A percentile compares a stretch with the other conserved stretches of the same genome.
These are phyloP conservation scores for Coemansia sp. DNA, from an alignment of 192 early-diverging fungal species.

Conservation along the genomic window DNA sequence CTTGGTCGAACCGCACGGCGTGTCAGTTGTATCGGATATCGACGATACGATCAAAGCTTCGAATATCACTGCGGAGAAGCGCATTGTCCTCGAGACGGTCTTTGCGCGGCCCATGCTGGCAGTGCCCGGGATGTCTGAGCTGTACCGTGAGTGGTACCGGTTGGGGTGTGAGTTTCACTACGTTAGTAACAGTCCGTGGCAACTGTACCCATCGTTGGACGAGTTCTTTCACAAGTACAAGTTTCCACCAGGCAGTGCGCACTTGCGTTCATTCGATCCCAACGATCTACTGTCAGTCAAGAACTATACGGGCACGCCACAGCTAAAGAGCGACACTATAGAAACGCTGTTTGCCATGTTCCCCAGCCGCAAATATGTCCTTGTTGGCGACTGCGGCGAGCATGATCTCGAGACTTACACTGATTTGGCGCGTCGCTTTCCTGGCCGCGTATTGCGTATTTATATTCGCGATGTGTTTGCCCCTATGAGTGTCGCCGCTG, in stretches of 20 bases:
- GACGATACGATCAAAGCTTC: conserved; percentile 95
- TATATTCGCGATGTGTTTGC: conserved; percentile 77
- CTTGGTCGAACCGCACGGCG: conserved; percentile 62
- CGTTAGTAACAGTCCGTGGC: conserved; percentile 85
- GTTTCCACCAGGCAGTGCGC: conserved; percentile 83
- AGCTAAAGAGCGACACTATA: conserved; percentile 62
- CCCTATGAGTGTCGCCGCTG: conserved; percentile 36
- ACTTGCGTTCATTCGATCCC: conserved; percentile 67
- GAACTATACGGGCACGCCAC: conserved; percentile 53
- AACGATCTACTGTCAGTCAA: conserved; percentile 65
- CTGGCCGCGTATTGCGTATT: conserved; percentile 77
- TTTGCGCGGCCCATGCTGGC: conserved; percentile 58
- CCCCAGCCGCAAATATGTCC: conserved; percentile 80
- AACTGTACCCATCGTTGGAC: conserved; percentile 71
- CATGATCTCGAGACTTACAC: conserved; percentile 85
- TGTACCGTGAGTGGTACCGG: conserved; percentile 70
- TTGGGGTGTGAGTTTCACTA: conserved; percentile 77
- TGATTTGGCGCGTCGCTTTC: conserved; percentile 62
- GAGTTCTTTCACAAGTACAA: conserved; percentile 66
- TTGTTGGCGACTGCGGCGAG: conserved; percentile 92
- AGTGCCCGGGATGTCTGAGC: conserved; percentile 79
- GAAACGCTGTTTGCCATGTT: conserved; percentile 63
- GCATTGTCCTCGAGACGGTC: conserved; percentile 61
- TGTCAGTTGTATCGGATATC: conserved; percentile 83
- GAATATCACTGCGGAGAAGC: conserved; percentile 68